phyloP scores from a whole-genome alignment of 2,329 filamentous ascomycete genomes.

The Fusarium subtropicale region DNA sequence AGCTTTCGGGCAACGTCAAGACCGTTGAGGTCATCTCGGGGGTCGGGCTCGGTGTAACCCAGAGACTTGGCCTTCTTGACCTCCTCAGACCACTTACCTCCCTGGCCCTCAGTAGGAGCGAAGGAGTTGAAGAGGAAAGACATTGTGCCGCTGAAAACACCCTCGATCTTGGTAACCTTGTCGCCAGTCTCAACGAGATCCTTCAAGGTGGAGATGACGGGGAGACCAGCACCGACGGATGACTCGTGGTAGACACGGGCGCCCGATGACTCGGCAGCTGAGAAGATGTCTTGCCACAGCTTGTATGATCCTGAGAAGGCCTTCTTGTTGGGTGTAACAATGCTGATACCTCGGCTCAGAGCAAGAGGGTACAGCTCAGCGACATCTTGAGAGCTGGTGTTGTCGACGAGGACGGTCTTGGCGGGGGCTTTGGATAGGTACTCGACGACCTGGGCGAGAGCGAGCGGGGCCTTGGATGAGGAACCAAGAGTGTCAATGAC shows the following conservation, averaged over 20 bases:
- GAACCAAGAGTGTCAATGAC: conserved; percentile 72
- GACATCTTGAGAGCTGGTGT: conserved; percentile 90
- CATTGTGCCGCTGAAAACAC: conserved; percentile 97
- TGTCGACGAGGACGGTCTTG: conserved; percentile 89
- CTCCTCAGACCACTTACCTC: conserved; percentile 89
- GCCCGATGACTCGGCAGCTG: conserved; percentile 73
- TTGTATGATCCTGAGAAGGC: conserved; percentile 86
- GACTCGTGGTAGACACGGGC: conserved; percentile 96
- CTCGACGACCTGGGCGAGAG: conserved; percentile 76
- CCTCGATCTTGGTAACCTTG: conserved; percentile 90
- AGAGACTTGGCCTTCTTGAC: conserved; percentile 92
- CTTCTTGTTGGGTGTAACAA: conserved; percentile 99
- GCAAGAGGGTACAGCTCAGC: conserved; percentile 86
- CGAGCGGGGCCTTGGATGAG: conserved; percentile 73
- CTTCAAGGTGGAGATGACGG: conserved; percentile 91
- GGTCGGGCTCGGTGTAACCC: conserved; percentile 92
- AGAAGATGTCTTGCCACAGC: conserved; percentile 90
- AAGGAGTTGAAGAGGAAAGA: conserved; percentile 99
- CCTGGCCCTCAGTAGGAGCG: conserved; percentile 78
- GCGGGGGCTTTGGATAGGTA: conserved; percentile 83
- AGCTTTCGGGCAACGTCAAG: conserved; percentile 95
- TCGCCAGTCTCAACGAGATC: conserved; percentile 97
- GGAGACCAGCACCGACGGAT: conserved; percentile 91
- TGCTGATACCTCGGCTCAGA: conserved; percentile 82
- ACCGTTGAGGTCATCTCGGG: conserved; percentile 86